phyloP scores from a whole-genome alignment of 148 eudicot species.

The Rhododendron molle region DNA sequence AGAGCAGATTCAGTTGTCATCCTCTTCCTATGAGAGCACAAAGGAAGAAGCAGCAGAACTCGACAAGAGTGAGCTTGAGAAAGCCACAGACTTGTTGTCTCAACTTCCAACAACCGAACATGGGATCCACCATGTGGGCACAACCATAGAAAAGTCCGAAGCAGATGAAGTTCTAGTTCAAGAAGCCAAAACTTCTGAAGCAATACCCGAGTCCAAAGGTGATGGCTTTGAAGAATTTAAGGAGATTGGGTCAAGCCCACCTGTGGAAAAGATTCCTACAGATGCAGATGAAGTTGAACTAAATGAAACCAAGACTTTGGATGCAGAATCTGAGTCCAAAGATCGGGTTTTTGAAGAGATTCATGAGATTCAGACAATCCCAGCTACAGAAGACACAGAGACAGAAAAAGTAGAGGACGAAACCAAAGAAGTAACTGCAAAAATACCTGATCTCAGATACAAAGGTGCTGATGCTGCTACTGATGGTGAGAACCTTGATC shows the following conservation, averaged over 20 bases:
- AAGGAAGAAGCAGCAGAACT: conserved; percentile 1
- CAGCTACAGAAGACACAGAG: background rate
- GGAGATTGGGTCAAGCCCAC: conserved; percentile 5
- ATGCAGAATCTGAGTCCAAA: too few relatives aligned
- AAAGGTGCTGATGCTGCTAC: background rate
- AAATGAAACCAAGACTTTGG: background rate
- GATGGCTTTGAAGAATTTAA: conserved; percentile 5
- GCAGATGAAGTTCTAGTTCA: conserved; percentile 6
- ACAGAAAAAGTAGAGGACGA: background rate
- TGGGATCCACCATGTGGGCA: background rate
- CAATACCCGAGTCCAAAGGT: background rate
- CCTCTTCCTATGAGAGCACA: conserved; percentile 3
- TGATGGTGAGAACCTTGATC: conserved; percentile 4
- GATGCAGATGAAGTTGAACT: background rate
- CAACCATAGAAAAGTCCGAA: background rate
- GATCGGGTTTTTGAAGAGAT: too few relatives aligned
- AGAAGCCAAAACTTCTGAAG: conserved; percentile 16
- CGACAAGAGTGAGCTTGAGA: background rate
- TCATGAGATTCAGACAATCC: background rate
- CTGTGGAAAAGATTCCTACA: background rate
- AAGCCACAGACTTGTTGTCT: background rate
- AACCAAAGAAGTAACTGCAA: background rate
- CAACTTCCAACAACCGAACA: background rate
- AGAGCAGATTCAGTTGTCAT: background rate
- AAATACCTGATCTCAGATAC: background rate